Base-by-base conservation (phyloP, 495 filamentous ascomycete species). In the Hypoxylon lienhwacheense region DNA sequence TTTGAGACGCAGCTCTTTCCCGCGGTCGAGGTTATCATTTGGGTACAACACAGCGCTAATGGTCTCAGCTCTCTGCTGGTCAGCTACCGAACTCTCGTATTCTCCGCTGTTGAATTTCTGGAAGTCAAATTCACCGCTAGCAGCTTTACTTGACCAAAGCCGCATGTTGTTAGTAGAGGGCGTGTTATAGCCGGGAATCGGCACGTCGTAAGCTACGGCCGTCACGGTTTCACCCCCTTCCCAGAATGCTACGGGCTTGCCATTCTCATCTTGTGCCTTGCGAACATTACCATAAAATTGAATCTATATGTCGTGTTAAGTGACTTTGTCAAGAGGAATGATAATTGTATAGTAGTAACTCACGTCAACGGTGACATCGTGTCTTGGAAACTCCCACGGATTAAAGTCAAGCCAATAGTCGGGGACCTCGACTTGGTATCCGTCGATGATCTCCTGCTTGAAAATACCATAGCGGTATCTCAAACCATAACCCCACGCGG, bases 341-440 rank as follows among this genome's bases (percentile, higher is more conserved):
- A 0, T 4, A 3, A n/a, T 25, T 10, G 11, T 25, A n/a, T n/a
- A 11, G 19, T 17, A 16, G 14, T 35, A 19, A 55, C 77, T 73
- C 48, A 78, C 76, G 68, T 96, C 88, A 22, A 98, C 91, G 7
- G 86, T 90, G 34, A 98, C 84, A 66, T 98, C 93, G 68, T 95
- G 90, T 57, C 93, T 81, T 14, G 91, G 90, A 64, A 98, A 97
- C 65, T 98, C 93, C 93, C 93, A 98, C 4, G 95, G 93, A 77
- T 97, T 97, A 69, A 97, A 96, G 66, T 97, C 93, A 22, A 98
- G 82, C 93, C 93, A 98, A 72, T 98, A 98, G 70, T 98, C 93
- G 15, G 93, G 93, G 36, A 97, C 85, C 63, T 98, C 93, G 40
- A 97, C 89, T 70, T 98, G 93, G 65, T 96, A 97, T 12, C 93